These are phyloP conservation scores for Emergomyces pasteurianus DNA, from an alignment of 2,329 filamentous ascomycete species.

Conservation along the genomic window DNA sequence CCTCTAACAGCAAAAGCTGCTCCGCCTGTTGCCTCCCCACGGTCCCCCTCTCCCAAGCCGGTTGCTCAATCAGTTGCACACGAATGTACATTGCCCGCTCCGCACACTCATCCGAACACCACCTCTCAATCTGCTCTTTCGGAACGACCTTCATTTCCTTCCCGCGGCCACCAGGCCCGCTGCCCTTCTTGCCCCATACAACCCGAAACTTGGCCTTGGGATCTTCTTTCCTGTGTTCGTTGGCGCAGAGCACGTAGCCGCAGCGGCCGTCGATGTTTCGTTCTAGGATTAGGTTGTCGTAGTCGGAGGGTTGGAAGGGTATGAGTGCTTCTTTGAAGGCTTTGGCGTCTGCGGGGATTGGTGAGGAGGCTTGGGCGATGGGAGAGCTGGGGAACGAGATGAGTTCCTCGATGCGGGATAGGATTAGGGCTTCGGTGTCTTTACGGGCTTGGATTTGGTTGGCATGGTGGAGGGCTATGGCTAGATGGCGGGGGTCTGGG, in stretches of 20 bases:
- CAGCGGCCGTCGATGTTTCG: slow-evolving; percentile 73
- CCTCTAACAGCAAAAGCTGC: slow-evolving; percentile 53
- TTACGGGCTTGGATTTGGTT: slow-evolving; percentile 71
- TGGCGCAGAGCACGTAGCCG: slow-evolving; percentile 70
- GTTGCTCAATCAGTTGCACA: slow-evolving; percentile 74
- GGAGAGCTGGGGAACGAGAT: slow-evolving; percentile 49
- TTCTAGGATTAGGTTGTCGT: slow-evolving; percentile 78
- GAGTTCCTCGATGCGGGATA: slow-evolving; percentile 59
- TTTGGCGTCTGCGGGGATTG: slow-evolving; percentile 47
- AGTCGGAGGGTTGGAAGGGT: slow-evolving; percentile 75
- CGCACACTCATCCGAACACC: slow-evolving; percentile 74
- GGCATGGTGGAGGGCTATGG: slow-evolving; percentile 71
- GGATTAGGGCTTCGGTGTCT: slow-evolving; percentile 60
- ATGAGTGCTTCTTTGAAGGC: slow-evolving; percentile 55
- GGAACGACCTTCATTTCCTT: slow-evolving; percentile 54
- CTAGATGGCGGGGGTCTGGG: slow-evolving; percentile 36
- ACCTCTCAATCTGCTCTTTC: slow-evolving; percentile 63
- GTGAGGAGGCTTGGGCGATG: slow-evolving; percentile 39
- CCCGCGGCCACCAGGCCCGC: slow-evolving; percentile 34
- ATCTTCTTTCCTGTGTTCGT: slow-evolving; percentile 46
- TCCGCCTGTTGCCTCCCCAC: slow-evolving; percentile 38
- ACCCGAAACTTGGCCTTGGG: slow-evolving; percentile 57
- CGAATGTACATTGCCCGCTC: slow-evolving; percentile 72
- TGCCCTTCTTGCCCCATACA: slow-evolving; percentile 43
- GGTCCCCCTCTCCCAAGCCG: slow-evolving; percentile 68